These are phyloP conservation scores for Postia placenta DNA, from an alignment of 768 basidiomycete genomes.

Conservation along the genomic window DNA sequence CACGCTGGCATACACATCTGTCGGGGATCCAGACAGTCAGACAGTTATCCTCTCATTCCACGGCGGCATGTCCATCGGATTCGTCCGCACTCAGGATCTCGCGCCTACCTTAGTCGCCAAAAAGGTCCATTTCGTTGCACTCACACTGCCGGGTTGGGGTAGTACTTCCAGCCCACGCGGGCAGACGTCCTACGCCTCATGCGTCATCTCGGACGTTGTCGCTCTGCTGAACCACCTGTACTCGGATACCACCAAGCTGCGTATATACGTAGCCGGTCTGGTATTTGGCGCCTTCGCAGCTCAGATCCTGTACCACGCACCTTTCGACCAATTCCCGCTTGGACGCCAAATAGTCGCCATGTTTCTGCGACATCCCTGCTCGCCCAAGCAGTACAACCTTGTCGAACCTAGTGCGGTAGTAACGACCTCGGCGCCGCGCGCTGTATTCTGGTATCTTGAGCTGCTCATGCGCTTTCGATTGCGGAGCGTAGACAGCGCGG, in stretches of 20 bases:
- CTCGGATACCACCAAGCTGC: slow-evolving; percentile 33
- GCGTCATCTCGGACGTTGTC: not conserved
- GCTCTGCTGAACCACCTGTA: slow-evolving; percentile 26
- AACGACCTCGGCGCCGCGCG: not conserved
- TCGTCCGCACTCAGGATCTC: not conserved
- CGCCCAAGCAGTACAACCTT: slow-evolving; percentile 25
- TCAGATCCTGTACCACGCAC: slow-evolving; percentile 50
- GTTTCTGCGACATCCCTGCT: slow-evolving; percentile 39
- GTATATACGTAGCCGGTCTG: slow-evolving; percentile 45
- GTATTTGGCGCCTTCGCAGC: slow-evolving; percentile 50
- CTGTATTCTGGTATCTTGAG: not conserved
- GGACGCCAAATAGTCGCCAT: slow-evolving; percentile 41
- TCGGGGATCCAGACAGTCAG: slow-evolving; percentile 42
- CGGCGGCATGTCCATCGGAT: not conserved
- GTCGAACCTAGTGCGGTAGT: not conserved
- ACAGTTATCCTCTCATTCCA: slow-evolving; percentile 46
- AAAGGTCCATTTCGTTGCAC: slow-evolving; percentile 40
- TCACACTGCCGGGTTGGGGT: slow-evolving; percentile 57
- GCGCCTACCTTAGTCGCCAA: slow-evolving; percentile 31
- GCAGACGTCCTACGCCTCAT: slow-evolving; percentile 3
- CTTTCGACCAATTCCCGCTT: slow-evolving; percentile 45
- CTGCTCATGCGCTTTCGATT: not conserved
- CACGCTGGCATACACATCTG: slow-evolving; percentile 46
- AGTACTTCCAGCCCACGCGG: slow-evolving; percentile 37
- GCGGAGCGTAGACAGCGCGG: not conserved